Evolutionary conservation across 2,329 filamentous ascomycete genomes (phyloP).

Genomic region (Knoxdaviesia proteae): DNA sequence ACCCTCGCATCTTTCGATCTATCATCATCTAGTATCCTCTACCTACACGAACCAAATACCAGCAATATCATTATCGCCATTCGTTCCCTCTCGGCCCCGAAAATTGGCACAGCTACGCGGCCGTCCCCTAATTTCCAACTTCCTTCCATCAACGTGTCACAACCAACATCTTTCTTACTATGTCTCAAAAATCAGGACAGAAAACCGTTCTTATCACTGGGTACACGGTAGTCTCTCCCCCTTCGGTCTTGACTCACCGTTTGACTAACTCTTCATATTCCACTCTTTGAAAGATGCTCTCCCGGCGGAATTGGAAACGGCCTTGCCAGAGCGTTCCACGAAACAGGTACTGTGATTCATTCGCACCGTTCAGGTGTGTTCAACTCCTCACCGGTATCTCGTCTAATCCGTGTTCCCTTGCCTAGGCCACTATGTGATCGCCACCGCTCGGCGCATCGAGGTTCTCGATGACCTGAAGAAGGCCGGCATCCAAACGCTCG

Average conservation of each 20-base stretch:
- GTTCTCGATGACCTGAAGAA: slow-evolving; percentile 23
- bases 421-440: slow-evolving; percentile 31
- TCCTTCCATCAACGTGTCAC: no score
- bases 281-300: slow-evolving; percentile 24
- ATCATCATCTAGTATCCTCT: no score
- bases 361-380: slow-evolving; percentile 15
- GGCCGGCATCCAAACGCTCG: slow-evolving; percentile 25
- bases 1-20: no score
- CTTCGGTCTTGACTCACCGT: slow-evolving; percentile 3
- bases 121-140: no score
- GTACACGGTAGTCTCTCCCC: no score
- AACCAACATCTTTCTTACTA: no score
- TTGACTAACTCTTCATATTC: not conserved
- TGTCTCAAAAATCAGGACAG: slow-evolving; percentile 8
- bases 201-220: slow-evolving; percentile 29
- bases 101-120: no score
- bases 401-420: not conserved
- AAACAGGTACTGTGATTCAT: slow-evolving; percentile 18
- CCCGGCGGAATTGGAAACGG: slow-evolving; percentile 37
- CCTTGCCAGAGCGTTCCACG: slow-evolving; percentile 30
- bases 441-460: slow-evolving; percentile 28
- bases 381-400: slow-evolving; percentile 8
- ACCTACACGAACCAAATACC: no score
- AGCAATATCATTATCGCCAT: no score
- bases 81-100: no score